These are phyloP conservation scores for Vitis amurensis DNA, from an alignment of 164 flowering plant species.

Conservation along the genomic window DNA sequence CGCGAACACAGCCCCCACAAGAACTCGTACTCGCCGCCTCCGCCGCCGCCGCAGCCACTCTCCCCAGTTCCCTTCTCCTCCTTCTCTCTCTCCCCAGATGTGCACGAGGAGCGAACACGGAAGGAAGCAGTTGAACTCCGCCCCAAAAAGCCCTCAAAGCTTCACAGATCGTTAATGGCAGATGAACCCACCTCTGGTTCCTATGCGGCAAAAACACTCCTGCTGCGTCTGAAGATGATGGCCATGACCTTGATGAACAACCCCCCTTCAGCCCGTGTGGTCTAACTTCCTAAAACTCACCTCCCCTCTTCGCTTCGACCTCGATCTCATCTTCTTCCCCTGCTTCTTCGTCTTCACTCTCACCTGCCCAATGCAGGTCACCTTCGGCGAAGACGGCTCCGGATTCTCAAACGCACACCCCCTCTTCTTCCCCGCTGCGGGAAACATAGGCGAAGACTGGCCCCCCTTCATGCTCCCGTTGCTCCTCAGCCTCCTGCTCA, in stretches of 20 bases:
- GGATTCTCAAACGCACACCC: slow-evolving; percentile 61
- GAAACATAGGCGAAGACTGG: slow-evolving; percentile 77
- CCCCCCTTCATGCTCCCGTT: slow-evolving; percentile 78
- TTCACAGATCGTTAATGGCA: slow-evolving; percentile 81
- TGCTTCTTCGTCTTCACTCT: slow-evolving; percentile 86
- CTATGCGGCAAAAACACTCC: slow-evolving; percentile 43
- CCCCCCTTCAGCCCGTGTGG: slow-evolving; percentile 10
- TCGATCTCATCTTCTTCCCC: slow-evolving; percentile 51
- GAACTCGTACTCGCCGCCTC: background rate
- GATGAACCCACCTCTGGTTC: slow-evolving; percentile 84
- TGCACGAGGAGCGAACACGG: slow-evolving; percentile 59
- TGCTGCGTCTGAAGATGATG: slow-evolving; percentile 4
- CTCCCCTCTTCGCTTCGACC: slow-evolving; percentile 48
- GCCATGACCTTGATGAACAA: background rate
- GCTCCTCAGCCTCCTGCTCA: slow-evolving; percentile 56
- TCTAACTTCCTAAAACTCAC: slow-evolving; percentile 62
- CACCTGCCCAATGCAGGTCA: slow-evolving; percentile 93
- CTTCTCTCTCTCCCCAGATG: slow-evolving; percentile 37
- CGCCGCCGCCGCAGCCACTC: background rate
- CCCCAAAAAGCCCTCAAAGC: slow-evolving; percentile 68
- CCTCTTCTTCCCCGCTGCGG: slow-evolving; percentile 41
- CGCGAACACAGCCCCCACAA: background rate
- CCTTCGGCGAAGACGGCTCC: slow-evolving; percentile 91
- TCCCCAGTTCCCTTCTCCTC: slow-evolving; percentile 23
- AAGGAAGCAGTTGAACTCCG: slow-evolving; percentile 72